phyloP scores from a whole-genome alignment of 2,329 filamentous ascomycete species.

The Hypomyces perniciosus region DNA sequence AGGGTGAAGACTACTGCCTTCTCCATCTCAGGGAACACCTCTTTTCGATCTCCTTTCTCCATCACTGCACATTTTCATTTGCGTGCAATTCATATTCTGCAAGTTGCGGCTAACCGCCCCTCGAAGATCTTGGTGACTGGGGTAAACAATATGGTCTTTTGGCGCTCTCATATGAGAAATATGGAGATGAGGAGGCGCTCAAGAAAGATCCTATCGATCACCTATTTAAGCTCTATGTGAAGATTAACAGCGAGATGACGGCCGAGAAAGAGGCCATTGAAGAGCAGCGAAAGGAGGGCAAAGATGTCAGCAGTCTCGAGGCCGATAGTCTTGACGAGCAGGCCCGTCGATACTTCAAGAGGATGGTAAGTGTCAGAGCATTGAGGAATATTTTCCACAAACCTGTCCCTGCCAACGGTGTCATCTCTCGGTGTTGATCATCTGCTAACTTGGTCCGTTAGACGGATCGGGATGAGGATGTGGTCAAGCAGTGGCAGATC shows the following conservation, averaged over 20 bases:
- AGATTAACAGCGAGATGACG: slow-evolving; percentile 62
- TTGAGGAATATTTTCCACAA: too few species aligned
- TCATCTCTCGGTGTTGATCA: too few species aligned
- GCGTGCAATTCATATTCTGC: neutral
- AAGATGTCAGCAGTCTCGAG: slow-evolving; percentile 43
- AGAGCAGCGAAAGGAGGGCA: slow-evolving; percentile 46
- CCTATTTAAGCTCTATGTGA: slow-evolving; percentile 74
- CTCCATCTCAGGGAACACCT: too few species aligned
- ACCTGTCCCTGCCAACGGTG: too few species aligned
- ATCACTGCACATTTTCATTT: neutral
- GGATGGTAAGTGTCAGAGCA: slow-evolving; percentile 39
- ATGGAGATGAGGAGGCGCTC: slow-evolving; percentile 67
- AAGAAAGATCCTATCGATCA: slow-evolving; percentile 72
- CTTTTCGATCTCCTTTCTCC: neutral
- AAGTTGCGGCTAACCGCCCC: neutral
- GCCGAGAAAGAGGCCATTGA: slow-evolving; percentile 63
- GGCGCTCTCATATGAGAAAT: slow-evolving; percentile 68
- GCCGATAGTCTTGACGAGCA: slow-evolving; percentile 63
- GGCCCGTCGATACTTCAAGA: slow-evolving; percentile 66
- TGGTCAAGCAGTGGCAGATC: slow-evolving; percentile 56
- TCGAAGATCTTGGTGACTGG: slow-evolving; percentile 66
- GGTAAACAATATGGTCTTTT: slow-evolving; percentile 71
- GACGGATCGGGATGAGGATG: slow-evolving; percentile 57
- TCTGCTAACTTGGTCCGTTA: neutral
- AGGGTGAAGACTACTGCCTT: too few species aligned